phyloP scores from a whole-genome alignment of 164 flowering plant genomes.

The Litsea cubeba region DNA sequence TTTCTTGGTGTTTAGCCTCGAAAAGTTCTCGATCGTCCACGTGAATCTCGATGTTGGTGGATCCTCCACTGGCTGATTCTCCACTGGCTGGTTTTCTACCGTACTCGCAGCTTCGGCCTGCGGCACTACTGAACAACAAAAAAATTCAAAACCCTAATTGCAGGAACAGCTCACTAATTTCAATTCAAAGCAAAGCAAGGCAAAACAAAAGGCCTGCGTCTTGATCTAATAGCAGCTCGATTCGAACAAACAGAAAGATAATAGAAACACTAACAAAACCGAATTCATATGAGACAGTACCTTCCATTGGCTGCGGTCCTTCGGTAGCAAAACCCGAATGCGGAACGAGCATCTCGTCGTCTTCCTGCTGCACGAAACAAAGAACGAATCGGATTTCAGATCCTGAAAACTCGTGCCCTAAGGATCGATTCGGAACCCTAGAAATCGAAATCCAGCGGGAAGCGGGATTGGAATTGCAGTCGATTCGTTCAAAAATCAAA shows the following conservation, averaged over 20 bases:
- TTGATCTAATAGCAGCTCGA: background rate
- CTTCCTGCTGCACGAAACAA: slow-evolving; percentile 59
- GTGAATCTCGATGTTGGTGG: slow-evolving; percentile 61
- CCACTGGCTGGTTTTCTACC: slow-evolving; percentile 44
- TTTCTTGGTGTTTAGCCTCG: slow-evolving; percentile 67
- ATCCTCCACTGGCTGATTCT: slow-evolving; percentile 62
- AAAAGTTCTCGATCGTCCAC: slow-evolving; percentile 67
- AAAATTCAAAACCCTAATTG: background rate
- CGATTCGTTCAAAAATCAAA: slow-evolving; percentile 1
- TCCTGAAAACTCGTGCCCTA: slow-evolving; percentile 16
- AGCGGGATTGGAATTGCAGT: slow-evolving; percentile 2
- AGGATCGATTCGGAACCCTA: slow-evolving; percentile 35
- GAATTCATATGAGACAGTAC: slow-evolving; percentile 13
- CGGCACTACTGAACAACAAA: slow-evolving; percentile 21
- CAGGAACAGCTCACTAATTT: background rate
- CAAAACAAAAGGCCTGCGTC: background rate
- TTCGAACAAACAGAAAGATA: background rate
- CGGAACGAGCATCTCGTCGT: slow-evolving; percentile 91
- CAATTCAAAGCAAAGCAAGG: background rate
- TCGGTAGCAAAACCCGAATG: slow-evolving; percentile 59
- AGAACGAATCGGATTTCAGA: slow-evolving; percentile 26
- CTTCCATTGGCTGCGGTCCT: slow-evolving; percentile 83
- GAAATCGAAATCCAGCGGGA: slow-evolving; percentile 4
- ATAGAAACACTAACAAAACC: background rate
- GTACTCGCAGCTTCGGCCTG: slow-evolving; percentile 51